These are phyloP conservation scores for Kwoniella heveanensis DNA, from an alignment of 768 basidiomycete genomes.

Conservation along the genomic window DNA sequence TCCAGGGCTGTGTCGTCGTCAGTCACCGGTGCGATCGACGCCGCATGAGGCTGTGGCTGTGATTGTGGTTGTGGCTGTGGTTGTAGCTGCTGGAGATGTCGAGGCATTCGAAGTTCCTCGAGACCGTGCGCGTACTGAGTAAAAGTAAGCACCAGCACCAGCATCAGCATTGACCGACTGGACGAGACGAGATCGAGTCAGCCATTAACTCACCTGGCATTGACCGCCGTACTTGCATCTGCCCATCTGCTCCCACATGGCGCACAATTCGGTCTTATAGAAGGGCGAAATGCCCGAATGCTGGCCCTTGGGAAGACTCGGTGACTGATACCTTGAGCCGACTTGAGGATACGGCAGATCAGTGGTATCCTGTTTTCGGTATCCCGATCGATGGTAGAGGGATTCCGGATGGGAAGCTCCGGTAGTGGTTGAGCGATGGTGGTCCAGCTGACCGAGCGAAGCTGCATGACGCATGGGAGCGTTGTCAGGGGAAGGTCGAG, in stretches of 20 bases:
- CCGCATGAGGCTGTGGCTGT: no score
- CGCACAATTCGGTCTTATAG: conserved; percentile 48
- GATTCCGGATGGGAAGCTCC: background rate
- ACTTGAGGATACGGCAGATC: no score
- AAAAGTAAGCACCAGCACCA: no score
- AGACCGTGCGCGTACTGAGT: conserved; percentile 28
- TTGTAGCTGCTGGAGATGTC: background rate
- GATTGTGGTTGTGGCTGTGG: no score
- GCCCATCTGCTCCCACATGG: conserved; percentile 31
- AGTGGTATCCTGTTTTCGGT: no score
- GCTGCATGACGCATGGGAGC: conserved; percentile 2
- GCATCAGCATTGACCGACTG: no score
- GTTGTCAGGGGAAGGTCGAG: conserved; percentile 6
- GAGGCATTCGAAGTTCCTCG: conserved; percentile 19
- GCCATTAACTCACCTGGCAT: conserved; percentile 45
- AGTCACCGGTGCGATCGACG: background rate
- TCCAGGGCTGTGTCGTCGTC: no score
- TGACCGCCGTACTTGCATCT: conserved; percentile 36
- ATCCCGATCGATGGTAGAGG: no score
- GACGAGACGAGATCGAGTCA: no score
- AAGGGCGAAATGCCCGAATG: conserved; percentile 8
- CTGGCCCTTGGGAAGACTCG: background rate
- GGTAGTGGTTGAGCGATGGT: background rate
- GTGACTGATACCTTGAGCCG: background rate
- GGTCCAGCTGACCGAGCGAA: background rate